A percentile compares a stretch with the other conserved stretches of the same genome.
Conservation (phyloP, 1,139 yeast species). For the Kluyveromyces sp. region DNA sequence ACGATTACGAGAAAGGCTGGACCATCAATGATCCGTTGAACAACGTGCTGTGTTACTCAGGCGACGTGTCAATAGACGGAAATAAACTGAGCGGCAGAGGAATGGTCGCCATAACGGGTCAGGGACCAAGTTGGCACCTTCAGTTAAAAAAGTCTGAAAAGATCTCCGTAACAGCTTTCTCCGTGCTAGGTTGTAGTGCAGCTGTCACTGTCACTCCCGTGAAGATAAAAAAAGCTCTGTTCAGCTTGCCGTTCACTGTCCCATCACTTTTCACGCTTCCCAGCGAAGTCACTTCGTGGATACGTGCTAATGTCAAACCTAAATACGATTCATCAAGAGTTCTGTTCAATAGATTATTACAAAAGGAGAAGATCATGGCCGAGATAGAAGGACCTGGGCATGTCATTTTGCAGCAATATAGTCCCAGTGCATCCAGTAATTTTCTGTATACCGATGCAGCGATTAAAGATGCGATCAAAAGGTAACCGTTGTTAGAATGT, state of each 20-base stretch:
- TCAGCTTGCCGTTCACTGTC: background rate
- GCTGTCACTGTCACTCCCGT: constrained; percentile 1
- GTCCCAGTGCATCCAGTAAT: constrained; percentile 10
- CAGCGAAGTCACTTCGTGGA: constrained; percentile 10
- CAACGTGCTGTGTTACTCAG: constrained; percentile 19
- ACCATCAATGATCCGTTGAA: constrained; percentile 14
- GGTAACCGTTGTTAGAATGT: background rate
- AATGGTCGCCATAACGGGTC: constrained; percentile 17
- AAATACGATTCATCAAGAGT: constrained; percentile 12
- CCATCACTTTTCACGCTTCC: constrained; percentile 8
- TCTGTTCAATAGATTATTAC: constrained; percentile 12
- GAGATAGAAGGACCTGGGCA: constrained; percentile 29
- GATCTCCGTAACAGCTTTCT: constrained; percentile 13
- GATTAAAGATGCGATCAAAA: constrained; percentile 9
- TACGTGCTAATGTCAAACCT: constrained; percentile 9
- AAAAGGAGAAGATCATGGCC: constrained; percentile 19
- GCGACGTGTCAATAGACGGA: constrained; percentile 14
- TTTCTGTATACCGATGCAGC: constrained; percentile 10
- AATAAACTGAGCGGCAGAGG: constrained; percentile 18
- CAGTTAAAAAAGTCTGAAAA: constrained; percentile 13
- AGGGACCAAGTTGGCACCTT: constrained; percentile 17
- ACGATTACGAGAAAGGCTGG: constrained; percentile 18
- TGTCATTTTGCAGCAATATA: constrained; percentile 22
- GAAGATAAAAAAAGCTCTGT: background rate
- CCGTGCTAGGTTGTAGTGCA: constrained; percentile 17